Evolutionary conservation across 257 asterid genomes (phyloP), one percentile per base, ranked within the genome.

Genomic region (Gentiana macrophylla): DNA sequence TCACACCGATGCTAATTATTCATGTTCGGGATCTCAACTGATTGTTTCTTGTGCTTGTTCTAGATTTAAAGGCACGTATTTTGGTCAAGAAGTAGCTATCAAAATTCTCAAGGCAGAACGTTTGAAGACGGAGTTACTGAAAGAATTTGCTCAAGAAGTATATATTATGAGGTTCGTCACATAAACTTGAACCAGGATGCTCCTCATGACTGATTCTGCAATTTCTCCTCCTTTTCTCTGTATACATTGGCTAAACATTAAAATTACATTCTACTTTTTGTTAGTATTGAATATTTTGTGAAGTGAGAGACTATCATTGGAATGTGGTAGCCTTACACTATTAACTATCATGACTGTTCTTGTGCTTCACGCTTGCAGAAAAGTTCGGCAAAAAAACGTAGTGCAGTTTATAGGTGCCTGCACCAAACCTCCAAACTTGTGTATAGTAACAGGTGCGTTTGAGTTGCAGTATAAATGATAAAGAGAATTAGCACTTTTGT

Each of bases 361-460:
- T 43, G 45, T 56, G 47, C 50, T 48, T 62, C 66, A 37, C 69
- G 62, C 73, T 74, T 72, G 80, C 98, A 92, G 98, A 67, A 92
- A 92, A 74, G 95, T 92, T 65, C 88, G 97, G 3, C 98, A 92
- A 81, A 92, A 85, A 53, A 87, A 92, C 53, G 98, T 92, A 34
- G 98, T 92, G 63, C 98, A 92, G 69, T 92, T 92, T 76, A 81
- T 92, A 50, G 98, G 97, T 46, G 98, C 98, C 24, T 92, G 97
- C 75, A 92, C 98, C 46, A 79, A 74, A 66, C 97, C 93, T 69
- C 93, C 97, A 33, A 79, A 81, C 63, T 70, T 92, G 85, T 92
- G 97, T 70, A 92, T 92, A 57, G 95, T 88, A 52, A 92, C 98
- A 73, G 98, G 98, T 92, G 69, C 46, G 68, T 59, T 13, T 41